Evolutionary conservation across 345 rosid genomes (phyloP).

Genomic region (Limnanthes douglasii): DNA sequence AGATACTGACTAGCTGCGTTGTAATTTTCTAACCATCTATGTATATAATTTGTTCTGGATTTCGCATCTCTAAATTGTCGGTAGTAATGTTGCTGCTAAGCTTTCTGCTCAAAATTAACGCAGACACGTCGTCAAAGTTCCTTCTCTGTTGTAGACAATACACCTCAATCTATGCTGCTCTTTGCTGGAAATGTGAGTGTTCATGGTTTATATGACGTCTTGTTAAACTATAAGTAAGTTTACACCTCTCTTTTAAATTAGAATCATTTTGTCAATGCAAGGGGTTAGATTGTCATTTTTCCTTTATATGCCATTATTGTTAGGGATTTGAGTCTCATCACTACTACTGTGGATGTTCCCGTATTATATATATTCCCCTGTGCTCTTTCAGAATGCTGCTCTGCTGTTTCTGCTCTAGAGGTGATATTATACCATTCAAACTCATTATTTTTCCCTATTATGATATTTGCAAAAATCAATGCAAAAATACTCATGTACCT

Average conservation of each 20-base stretch:
- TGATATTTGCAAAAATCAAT: background rate
- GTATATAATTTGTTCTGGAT: too few relatives aligned
- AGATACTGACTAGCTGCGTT: too few relatives aligned
- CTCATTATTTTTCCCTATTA: background rate
- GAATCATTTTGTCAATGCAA: too few relatives aligned
- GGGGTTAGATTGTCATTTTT: too few relatives aligned
- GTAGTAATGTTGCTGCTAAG: too few relatives aligned
- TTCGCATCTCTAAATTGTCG: too few relatives aligned
- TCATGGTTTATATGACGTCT: conserved; percentile 70
- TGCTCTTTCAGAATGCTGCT: conserved; percentile 68
- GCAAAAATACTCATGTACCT: background rate
- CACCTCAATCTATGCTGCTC: conserved; percentile 71
- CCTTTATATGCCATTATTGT: conserved; percentile 10
- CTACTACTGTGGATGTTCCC: conserved; percentile 68
- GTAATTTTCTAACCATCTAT: too few relatives aligned
- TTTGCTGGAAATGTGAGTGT: conserved; percentile 45
- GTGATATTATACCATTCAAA: conserved; percentile 11
- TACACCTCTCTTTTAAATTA: background rate
- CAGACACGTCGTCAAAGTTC: conserved; percentile 55
- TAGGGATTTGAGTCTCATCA: conserved; percentile 63
- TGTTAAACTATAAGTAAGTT: conserved; percentile 74
- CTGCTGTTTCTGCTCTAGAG: conserved; percentile 82
- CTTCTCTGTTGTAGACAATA: conserved; percentile 55
- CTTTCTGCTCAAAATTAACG: conserved; percentile 18
- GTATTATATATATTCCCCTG: conserved; percentile 60